Conservation (phyloP, 805 yeast species). For the Candida maris region DNA sequence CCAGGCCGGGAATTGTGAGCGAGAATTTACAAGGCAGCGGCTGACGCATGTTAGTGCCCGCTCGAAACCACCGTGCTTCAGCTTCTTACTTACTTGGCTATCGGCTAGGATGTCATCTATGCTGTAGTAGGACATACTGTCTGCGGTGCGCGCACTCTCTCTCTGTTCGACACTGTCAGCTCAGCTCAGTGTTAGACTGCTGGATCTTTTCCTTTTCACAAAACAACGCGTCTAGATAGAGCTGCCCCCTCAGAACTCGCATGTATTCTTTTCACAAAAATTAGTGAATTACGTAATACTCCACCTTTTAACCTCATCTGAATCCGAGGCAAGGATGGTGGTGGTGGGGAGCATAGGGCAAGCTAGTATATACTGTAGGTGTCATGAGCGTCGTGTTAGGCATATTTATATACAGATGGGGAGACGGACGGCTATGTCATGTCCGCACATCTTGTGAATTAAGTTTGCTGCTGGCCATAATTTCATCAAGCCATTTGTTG, state of each 20-base stretch:
- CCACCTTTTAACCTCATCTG: no score
- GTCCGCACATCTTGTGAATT: no score
- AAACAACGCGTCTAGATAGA: not conserved
- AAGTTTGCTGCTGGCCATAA: not conserved
- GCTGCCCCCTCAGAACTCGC: not conserved
- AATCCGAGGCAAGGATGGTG: no score
- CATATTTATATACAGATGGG: no score
- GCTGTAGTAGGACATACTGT: conserved; percentile 54
- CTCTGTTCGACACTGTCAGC: no score
- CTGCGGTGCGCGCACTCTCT: no score
- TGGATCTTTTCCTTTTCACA: not conserved
- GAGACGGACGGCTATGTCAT: no score
- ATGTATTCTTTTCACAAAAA: no score
- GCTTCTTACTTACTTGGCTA: conserved; percentile 39
- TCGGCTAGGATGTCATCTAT: conserved; percentile 74
- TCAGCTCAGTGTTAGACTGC: not conserved
- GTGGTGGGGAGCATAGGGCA: no score
- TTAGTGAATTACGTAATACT: no score
- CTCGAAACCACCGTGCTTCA: not conserved
- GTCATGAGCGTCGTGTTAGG: no score
- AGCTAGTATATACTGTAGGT: no score
- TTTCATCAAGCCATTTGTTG: not conserved
- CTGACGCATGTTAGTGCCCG: conserved; percentile 9
- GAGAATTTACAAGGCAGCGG: conserved; percentile 72
- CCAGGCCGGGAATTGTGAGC: conserved; percentile 79